Evolutionary conservation across 345 rosid species (phyloP).

Genomic region (Lepidium aucheri): DNA sequence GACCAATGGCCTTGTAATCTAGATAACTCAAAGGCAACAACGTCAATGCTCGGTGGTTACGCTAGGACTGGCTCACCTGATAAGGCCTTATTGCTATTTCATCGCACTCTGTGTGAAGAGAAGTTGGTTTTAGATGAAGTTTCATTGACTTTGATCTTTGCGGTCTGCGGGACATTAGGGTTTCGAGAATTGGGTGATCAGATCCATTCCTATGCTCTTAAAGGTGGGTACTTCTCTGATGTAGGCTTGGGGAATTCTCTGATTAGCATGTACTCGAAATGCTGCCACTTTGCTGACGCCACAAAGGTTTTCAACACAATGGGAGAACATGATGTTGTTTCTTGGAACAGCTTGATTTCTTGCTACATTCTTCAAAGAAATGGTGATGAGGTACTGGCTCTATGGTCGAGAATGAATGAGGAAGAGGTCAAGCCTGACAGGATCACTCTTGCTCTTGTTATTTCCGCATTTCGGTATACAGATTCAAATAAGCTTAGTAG

Average conservation of each 20-base stretch:
- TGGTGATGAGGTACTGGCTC: conserved; percentile 52
- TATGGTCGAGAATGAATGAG: conserved; percentile 49
- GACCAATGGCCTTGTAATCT: conserved; percentile 38
- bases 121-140: conserved; percentile 49
- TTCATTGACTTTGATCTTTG: conserved; percentile 43
- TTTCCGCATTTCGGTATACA: conserved; percentile 52
- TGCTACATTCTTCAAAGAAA: conserved; percentile 61
- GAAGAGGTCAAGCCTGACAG: conserved; percentile 41
- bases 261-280: conserved; percentile 70
- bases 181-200: conserved; percentile 60
- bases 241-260: conserved; percentile 56
- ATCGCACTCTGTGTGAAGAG: conserved; percentile 32
- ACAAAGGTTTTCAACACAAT: conserved; percentile 41
- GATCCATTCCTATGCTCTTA: conserved; percentile 54
- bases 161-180: conserved; percentile 72
- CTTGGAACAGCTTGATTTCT: conserved; percentile 74
- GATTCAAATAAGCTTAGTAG: conserved; percentile 39
- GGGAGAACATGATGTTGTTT: conserved; percentile 45
- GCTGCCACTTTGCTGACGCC: conserved; percentile 40
- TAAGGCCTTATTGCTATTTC: conserved; percentile 50
- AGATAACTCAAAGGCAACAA: conserved; percentile 40
- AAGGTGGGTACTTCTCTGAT: conserved; percentile 44
- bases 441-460: conserved; percentile 42
- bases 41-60: conserved; percentile 76
- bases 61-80: conserved; percentile 65